Evolutionary conservation across 371 early-diverging fungal species (phyloP).

Genomic region (Saksenaea oblongispora): DNA sequence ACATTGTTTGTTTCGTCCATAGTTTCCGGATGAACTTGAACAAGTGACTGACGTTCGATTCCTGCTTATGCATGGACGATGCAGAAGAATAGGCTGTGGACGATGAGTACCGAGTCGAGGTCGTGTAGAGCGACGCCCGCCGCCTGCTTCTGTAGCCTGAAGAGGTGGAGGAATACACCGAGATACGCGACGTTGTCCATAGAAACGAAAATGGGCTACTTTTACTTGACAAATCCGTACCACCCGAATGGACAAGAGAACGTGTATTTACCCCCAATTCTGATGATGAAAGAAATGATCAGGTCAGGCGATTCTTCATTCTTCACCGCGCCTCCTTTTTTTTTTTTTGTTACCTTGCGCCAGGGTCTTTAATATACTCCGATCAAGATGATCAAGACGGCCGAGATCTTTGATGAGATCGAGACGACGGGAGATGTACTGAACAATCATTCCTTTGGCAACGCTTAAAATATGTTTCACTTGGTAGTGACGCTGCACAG

Average conservation of each 20-base stretch:
- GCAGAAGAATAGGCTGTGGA: neutral
- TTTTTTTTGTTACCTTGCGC: constrained; percentile 23
- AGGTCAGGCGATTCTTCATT: neutral
- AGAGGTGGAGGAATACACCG: neutral
- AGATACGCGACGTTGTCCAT: neutral
- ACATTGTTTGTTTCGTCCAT: neutral
- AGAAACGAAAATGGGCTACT: neutral
- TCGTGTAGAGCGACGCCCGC: neutral
- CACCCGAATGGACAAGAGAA: neutral
- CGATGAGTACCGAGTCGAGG: neutral
- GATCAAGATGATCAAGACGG: constrained; percentile 22
- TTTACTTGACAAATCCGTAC: neutral
- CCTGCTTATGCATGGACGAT: neutral
- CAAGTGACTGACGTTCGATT: neutral
- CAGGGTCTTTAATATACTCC: constrained; percentile 16
- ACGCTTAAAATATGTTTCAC: constrained; percentile 25
- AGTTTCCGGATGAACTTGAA: neutral
- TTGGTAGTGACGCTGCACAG: constrained; percentile 16
- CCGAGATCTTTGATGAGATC: constrained; percentile 13
- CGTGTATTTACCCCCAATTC: neutral
- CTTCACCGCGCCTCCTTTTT: neutral
- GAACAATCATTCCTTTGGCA: constrained; percentile 17
- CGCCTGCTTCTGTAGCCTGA: neutral
- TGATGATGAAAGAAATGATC: neutral
- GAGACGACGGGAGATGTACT: constrained; percentile 22